Conservation (phyloP, 257 asterid genomes). For the Solanum dulcamara region DNA sequence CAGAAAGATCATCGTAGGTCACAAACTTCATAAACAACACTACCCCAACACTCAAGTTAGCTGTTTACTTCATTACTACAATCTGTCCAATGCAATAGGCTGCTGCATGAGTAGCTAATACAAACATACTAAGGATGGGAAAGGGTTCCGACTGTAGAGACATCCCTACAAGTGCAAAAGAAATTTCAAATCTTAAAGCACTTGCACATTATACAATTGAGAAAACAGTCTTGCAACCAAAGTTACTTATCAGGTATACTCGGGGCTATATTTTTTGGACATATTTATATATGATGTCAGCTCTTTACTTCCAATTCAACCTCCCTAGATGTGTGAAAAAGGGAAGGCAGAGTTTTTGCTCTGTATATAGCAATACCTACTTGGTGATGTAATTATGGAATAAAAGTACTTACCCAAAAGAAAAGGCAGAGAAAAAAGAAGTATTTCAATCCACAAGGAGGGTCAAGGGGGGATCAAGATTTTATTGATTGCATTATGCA, state of each 20-base stretch:
- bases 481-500: not conserved
- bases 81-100: not conserved
- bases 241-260: not conserved
- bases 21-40: not conserved
- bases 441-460: not conserved
- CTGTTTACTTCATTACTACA: not conserved
- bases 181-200: not conserved
- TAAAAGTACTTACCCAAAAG: not conserved
- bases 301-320: not conserved
- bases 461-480: not conserved
- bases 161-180: not conserved
- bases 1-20: not conserved
- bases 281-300: not conserved
- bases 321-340: not conserved
- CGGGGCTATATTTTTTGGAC: not conserved
- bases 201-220: not conserved
- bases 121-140: not conserved
- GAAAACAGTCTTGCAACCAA: not conserved
- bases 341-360: not conserved
- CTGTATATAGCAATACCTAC: not conserved
- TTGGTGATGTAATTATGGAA: not conserved
- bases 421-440: not conserved
- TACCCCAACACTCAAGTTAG: not conserved
- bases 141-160: not conserved
- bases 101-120: not conserved